Base-by-base conservation (phyloP, 352 stramenopile species). In the Thalassiosira exigua region DNA sequence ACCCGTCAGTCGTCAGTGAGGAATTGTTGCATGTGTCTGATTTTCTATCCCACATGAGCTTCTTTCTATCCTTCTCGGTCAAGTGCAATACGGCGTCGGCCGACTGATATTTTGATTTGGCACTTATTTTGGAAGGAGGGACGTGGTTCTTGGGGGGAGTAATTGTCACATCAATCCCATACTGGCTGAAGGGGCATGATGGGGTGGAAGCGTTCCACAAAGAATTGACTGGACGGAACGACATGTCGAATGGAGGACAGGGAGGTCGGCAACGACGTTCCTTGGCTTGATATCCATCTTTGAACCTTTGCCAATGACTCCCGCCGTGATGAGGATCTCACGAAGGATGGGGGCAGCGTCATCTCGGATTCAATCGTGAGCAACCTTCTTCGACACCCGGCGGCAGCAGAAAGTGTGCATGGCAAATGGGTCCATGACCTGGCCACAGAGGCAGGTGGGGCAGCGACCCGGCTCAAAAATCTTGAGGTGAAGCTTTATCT, bases 401-500 rank as follows among this genome's bases (percentile, higher is more conserved):
- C 14, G 1, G 59, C 59, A 71, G 9, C 17, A 5, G 26, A 69
- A 71, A 0, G 5, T 48, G 39, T 78, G 57, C 22, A 52, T 19
- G 0, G 32, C 57, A 27, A 11, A 70, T 7, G 11, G n/a, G 21
- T 78, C 59, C 22, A 53, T 29, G 17, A 9, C 33, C 53, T 29
- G 26, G 19, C 57, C 48, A 22, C 68, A 77, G 3, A 7, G n/a
- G 57, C 56, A 77, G 0, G 0, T 46, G 5, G 54, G 54, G 17
- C 9, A 19, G 29, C 1, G 21, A 0, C 11, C 19, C 24, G 36
- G n/a, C 12, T 66, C 24, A 12, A 39, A 74, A 1, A 79, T 1
- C 27, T 52, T 36, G 0, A 81, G 46, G 19, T 33, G 27, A 3
- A 81, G 57, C 48, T 81, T 81, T 0, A 50, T 41, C 2, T 61